Base-by-base conservation (phyloP, 2,329 filamentous ascomycete species). In the Botrytis pseudocinerea region DNA sequence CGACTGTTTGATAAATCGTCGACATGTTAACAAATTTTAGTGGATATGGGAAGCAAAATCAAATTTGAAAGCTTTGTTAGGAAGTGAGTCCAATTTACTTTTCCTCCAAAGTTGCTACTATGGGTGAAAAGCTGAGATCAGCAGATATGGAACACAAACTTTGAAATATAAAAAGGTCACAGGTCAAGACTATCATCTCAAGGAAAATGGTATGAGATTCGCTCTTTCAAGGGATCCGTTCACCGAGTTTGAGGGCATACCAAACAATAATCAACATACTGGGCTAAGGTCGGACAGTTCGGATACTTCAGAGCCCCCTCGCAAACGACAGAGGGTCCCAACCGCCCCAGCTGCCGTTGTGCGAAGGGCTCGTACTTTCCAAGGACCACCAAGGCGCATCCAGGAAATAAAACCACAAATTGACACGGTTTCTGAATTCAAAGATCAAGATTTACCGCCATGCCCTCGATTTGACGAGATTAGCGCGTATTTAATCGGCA, bases 381-480 rank as follows among this genome's bases (percentile, higher is more conserved):
- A n/a, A 32, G 28, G 14, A 20, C 18, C 54, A 59, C 18, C 54
- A 59, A 14, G 10, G 22, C 38, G 2, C 22, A 69, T 2, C 25
- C n/a, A 35, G 28, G 18, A 38, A 25, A 10, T 4, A 6, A 32
- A 48, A 14, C 22, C 25, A 22, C 22, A 18, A 4, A 20, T 61
- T 38, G n/a, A 38, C 10, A 20, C 44, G n/a, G 6, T 25, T 60
- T 1, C 32, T 20, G 48, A 69, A 9, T 4, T 28, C 28, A 8
- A 14, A 57, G 38, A 44, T 61, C 7, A 25, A 22, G 35, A 60
- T 32, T 18, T 46, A 35, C 57, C 57, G 10, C 42, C n/a, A 22
- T 69, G 73, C 40, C 61, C 73, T 44, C 44, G 70, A 20, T 73
- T 65, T 42, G 18, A 44, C 16, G 69, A 74, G 18, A 73, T 72